A percentile compares a stretch with the other conserved stretches of the same genome.
Evolutionary conservation across 2,329 filamentous ascomycete species (phyloP).

Genomic region (Zasmidium angulare): DNA sequence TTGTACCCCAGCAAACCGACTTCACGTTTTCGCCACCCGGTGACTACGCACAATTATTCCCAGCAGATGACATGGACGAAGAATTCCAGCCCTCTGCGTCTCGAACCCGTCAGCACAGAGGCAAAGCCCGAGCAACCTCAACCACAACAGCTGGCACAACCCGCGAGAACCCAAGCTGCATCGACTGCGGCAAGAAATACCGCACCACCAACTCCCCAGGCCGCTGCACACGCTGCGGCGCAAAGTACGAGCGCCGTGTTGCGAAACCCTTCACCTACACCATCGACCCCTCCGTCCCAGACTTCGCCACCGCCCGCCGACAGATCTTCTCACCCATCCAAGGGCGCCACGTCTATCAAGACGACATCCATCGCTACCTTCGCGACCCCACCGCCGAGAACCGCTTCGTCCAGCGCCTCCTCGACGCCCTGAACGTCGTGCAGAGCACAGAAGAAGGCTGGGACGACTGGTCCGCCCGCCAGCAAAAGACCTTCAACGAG

Average conservation of each 20-base stretch:
- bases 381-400: background rate
- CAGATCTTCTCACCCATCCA: conserved; percentile 14
- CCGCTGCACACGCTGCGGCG: conserved; percentile 18
- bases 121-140: background rate
- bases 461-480: conserved; percentile 9
- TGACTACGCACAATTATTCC: background rate
- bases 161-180: conserved; percentile 3
- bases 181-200: conserved; percentile 10
- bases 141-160: background rate
- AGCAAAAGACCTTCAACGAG: conserved; percentile 22
- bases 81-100: background rate
- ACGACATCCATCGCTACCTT: background rate
- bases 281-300: conserved; percentile 14
- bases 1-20: background rate
- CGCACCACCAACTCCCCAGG: conserved; percentile 3
- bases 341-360: conserved; percentile 7
- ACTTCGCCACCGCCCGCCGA: conserved; percentile 2
- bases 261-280: conserved; percentile 7
- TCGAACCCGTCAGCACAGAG: background rate
- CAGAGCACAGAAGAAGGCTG: conserved; percentile 7
- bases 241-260: conserved; percentile 15
- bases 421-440: conserved; percentile 16
- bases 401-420: conserved; percentile 14
- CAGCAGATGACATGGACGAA: background rate
- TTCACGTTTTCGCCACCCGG: background rate